phyloP scores from a whole-genome alignment of 164 flowering plant genomes.

The Vitis cinerea region DNA sequence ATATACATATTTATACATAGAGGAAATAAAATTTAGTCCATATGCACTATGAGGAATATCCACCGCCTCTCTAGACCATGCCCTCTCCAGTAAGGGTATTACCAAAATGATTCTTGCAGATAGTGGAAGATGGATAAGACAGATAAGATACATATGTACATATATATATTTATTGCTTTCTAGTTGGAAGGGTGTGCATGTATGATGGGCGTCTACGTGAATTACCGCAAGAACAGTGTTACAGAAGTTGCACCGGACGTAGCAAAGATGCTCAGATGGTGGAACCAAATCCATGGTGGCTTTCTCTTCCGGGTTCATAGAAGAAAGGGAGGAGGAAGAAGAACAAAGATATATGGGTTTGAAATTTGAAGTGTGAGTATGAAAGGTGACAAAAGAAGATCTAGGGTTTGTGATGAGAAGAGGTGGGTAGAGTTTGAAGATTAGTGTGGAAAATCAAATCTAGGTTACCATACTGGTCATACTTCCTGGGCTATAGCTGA shows the following conservation, averaged over 20 bases:
- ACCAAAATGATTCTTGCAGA: too few species aligned
- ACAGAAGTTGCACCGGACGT: constrained; percentile 95
- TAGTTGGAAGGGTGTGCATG: background rate
- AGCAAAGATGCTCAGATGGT: constrained; percentile 76
- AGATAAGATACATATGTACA: background rate
- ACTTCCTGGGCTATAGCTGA: too few species aligned
- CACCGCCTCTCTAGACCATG: too few species aligned
- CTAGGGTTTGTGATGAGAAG: background rate
- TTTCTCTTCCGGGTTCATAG: constrained; percentile 26
- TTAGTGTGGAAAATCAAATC: too few species aligned
- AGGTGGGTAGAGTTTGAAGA: background rate
- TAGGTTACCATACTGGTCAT: too few species aligned
- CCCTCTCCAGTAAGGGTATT: too few species aligned
- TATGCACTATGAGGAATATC: too few species aligned
- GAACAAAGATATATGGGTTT: background rate
- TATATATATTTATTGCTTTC: background rate
- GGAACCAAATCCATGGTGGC: constrained; percentile 47
- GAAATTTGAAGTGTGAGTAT: background rate
- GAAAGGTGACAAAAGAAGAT: background rate
- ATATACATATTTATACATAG: too few species aligned
- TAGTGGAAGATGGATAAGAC: too few species aligned
- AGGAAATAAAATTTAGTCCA: too few species aligned
- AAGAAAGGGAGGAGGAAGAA: background rate
- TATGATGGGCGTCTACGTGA: constrained; percentile 1
- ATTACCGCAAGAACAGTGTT: constrained; percentile 88